Evolutionary conservation across 441 rosid genomes (phyloP), one percentile per base, ranked within the genome.

Genomic region (Mallotus repandus): DNA sequence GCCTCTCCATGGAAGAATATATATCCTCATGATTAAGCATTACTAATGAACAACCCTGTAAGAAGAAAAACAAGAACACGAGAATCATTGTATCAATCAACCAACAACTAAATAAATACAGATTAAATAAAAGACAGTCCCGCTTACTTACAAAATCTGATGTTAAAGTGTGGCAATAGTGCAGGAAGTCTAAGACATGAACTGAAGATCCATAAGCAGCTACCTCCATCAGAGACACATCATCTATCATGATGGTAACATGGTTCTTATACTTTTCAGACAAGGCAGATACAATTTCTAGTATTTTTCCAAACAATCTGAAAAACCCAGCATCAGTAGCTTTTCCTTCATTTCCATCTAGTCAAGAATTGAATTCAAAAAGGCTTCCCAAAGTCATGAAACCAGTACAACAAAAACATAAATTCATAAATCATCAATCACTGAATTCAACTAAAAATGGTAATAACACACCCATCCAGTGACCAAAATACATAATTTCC

Each of bases 211-310:
- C 88, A 66, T 82, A 78, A 60, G 86, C 87, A 71, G 93, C 88
- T 69, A 91, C 89, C 91, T 88, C 99, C 84, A 90, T 80, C 14
- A 91, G 89, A 76, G 97, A 88, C 73, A 91, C 74, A 72, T 96
- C 98, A 84, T 93, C 99, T 48, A 91, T 86, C 94, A 96, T 86
- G 69, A 96, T 74, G n/a, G 92, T 88, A 46, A 84, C 80, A 25
- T 68, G 68, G 48, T 81, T 82, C 76, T 81, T 81, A 43, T 79
- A 72, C 14, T 81, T 76, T 11, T 81, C 88, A 48, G 90, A 80
- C 73, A 90, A 61, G 56, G 76, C 75, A 59, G 18, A 15, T 43
- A 91, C 77, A 12, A 81, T 79, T 29, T 85, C 84, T 65, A 67
- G 86, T 71, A 91, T 80, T 79, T 87, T 84, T 75, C 81, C 81